Base-by-base conservation (phyloP, 1,284 basidiomycete genomes). In the Puccinia coronata region DNA sequence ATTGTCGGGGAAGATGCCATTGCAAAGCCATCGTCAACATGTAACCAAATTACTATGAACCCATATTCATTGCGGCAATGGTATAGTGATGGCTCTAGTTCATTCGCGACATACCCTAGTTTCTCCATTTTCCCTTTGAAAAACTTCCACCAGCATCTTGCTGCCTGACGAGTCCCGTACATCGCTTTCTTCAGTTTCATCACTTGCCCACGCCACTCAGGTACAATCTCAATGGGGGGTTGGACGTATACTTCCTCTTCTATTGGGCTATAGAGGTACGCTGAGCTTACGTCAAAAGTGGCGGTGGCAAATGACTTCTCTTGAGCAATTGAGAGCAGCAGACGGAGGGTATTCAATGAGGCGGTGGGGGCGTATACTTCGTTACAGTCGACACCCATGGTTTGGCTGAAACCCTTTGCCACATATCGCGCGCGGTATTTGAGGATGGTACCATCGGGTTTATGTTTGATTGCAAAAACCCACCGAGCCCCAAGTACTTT, bases 241-340 rank as follows among this genome's bases (percentile, higher is more conserved):
- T n/a, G n/a, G n/a, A n/a, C n/a, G n/a, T n/a, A n/a, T n/a, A n/a
- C n/a, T n/a, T n/a, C n/a, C n/a, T n/a, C n/a, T n/a, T n/a, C n/a
- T n/a, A n/a, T n/a, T n/a, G n/a, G 67, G 25, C 77, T 80, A 25
- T 80, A 55, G 6, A 59, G 39, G 31, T 80, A 80, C 0, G 77
- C 65, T 23, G 53, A 49, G 28, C 31, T 55, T 9, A 80, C 43
- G 25, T 80, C 67, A 61, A 80, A 80, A 6, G 25, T 25, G 5
- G 18, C 4, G 2, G 51, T 53, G 8, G 28, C 6, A 23, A 25
- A 36, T 23, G 28, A 16, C 14, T 55, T 23, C 14, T 78, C 25
- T 0, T 36, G 18, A 1, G 41, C 36, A 4, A 78, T 12, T 1
- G 63, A 67, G 23, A 78, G 31, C 2, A 78, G n/a, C 2, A 78